Evolutionary conservation across 2,329 filamentous ascomycete genomes (phyloP), one percentile per base, ranked within the genome.

Genomic region (Fusarium ramigenum): DNA sequence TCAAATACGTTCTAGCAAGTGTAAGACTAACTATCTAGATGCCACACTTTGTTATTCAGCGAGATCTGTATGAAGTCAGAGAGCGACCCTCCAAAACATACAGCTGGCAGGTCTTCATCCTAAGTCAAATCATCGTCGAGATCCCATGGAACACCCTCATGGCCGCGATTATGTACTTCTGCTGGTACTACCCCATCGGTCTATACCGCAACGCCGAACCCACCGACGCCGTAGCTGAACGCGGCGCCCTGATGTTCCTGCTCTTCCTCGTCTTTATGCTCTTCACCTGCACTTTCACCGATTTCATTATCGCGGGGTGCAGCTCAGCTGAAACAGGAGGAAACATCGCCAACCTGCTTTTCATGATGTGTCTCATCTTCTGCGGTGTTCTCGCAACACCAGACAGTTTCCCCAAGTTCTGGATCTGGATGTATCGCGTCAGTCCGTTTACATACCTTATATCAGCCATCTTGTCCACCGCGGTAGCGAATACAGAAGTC

Each of bases 391-490:
- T 78, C n/a, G 77, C 76, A 0, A 57, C 63, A 1, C 77, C 77
- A 37, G 88, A 89, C 14, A 87, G 87, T 16, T 82, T 87, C 32
- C 91, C 90, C 4, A 89, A 89, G 8, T 88, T 89, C 67, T 82
- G 77, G 77, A 76, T 78, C 43, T 77, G 78, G 34, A 75, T 78
- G 77, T 96, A 96, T 82, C 89, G 92, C 52, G 83, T 95, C 54
- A 94, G 92, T 1, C 94, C 95, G 0, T 93, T 97, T 76, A 95
- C 93, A 0, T 97, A 97, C 80, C 84, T 96, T 21, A 89, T 96
- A 32, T 87, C 88, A 15, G 93, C 91, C 28, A 90, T 97, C 84
- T 81, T 96, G 0, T 87, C 91, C 0, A 89, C 88, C 1, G 93
- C 89, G 7, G 84, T 97, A 9, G 92, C 93, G 44, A 91, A 92